A percentile compares a stretch with the other conserved stretches of the same genome.
Conservation (phyloP, 2,329 filamentous ascomycete species). For the Parasarocladium wereldwijsianum region DNA sequence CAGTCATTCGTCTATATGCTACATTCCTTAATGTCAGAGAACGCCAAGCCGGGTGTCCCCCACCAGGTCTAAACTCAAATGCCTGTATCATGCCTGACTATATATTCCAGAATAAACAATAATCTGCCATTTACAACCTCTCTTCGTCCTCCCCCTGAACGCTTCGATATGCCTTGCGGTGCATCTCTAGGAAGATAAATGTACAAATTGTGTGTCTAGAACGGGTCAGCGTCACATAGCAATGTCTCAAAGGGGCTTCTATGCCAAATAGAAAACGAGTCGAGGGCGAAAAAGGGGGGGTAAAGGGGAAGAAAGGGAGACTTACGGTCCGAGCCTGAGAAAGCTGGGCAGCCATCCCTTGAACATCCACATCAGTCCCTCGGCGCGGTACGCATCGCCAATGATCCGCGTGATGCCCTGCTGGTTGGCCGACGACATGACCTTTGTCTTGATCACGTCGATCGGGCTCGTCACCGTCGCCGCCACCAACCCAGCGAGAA, state of each 20-base stretch:
- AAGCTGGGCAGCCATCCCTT: slow-evolving; percentile 79
- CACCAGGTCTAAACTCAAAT: too few species aligned
- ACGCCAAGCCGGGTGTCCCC: slow-evolving; percentile 1
- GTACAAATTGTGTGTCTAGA: slow-evolving; percentile 68
- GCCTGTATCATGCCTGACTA: background rate
- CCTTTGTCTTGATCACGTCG: slow-evolving; percentile 77
- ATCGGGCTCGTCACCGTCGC: slow-evolving; percentile 76
- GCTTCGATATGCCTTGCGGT: slow-evolving; percentile 61
- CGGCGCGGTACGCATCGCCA: slow-evolving; percentile 49
- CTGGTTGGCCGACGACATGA: slow-evolving; percentile 54
- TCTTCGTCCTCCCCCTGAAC: slow-evolving; percentile 23
- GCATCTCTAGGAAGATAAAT: slow-evolving; percentile 74
- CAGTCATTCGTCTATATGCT: slow-evolving; percentile 1
- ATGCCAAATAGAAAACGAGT: background rate
- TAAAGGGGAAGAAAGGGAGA: slow-evolving; percentile 9
- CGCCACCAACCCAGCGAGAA: slow-evolving; percentile 68
- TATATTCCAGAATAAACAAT: background rate
- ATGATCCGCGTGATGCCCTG: slow-evolving; percentile 44
- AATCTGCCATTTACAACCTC: slow-evolving; percentile 10
- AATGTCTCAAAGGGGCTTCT: too few species aligned
- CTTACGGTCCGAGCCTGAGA: slow-evolving; percentile 47
- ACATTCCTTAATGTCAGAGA: background rate
- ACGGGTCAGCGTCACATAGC: background rate
- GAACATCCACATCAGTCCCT: slow-evolving; percentile 74
- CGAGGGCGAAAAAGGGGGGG: too few species aligned